phyloP scores from a whole-genome alignment of 208 protist species.

The Giardia duodenalis region DNA sequence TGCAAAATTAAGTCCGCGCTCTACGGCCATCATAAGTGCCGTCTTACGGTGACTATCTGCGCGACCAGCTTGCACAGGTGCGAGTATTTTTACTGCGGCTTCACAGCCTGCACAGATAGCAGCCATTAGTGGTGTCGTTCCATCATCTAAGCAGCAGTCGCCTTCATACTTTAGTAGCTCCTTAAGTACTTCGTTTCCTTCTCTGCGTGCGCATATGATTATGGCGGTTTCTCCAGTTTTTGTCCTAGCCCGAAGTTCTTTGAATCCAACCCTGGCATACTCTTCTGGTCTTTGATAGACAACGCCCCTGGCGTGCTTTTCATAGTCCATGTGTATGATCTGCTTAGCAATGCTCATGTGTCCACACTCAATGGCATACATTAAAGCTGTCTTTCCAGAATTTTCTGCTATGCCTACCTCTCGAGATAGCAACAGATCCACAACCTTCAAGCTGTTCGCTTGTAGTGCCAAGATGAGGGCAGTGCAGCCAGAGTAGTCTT shows the following conservation, averaged over 20 bases:
- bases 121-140: not conserved
- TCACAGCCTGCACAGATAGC: not conserved
- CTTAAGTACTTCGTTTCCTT: not conserved
- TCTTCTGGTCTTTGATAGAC: not conserved
- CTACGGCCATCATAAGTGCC: not conserved
- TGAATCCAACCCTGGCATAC: not conserved
- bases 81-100: not conserved
- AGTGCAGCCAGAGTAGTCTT: not conserved
- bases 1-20: not conserved
- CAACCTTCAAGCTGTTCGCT: not conserved
- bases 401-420: not conserved
- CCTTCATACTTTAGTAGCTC: not conserved
- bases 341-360: not conserved
- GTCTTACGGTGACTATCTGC: not conserved
- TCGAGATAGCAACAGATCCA: not conserved
- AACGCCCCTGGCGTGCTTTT: not conserved
- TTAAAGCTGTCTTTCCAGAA: not conserved
- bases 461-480: not conserved
- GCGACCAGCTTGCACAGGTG: not conserved
- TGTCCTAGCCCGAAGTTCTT: not conserved
- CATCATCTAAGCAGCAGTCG: not conserved
- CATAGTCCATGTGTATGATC: not conserved
- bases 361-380: not conserved
- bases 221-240: not conserved
- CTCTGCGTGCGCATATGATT: not conserved